Conservation (phyloP, 495 filamentous ascomycete species). For the Baudoinia panamericana region DNA sequence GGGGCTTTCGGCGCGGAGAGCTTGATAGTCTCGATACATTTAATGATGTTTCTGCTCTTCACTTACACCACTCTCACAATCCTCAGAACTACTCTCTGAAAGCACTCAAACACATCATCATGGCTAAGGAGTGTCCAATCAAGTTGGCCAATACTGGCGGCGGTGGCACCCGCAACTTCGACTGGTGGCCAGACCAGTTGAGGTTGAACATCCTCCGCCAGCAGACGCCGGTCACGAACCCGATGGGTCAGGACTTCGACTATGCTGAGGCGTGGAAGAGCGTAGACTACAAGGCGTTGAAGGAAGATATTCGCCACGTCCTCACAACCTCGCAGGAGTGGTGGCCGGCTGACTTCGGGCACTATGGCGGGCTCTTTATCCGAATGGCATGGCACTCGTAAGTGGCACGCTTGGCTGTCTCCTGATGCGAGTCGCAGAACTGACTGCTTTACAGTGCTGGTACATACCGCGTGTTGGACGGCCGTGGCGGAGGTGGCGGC, state of each 20-base stretch:
- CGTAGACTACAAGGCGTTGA: slow-evolving; percentile 55
- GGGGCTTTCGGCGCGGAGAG: too few species aligned
- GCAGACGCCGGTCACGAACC: slow-evolving; percentile 48
- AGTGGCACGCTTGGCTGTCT: too few species aligned
- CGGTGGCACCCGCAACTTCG: slow-evolving; percentile 8
- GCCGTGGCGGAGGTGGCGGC: slow-evolving; percentile 56
- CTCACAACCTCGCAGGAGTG: slow-evolving; percentile 66
- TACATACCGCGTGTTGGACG: slow-evolving; percentile 59
- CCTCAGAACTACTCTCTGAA: too few species aligned
- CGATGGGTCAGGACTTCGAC: slow-evolving; percentile 47
- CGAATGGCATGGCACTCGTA: slow-evolving; percentile 72
- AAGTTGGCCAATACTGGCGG: slow-evolving; percentile 2
- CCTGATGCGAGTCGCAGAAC: too few species aligned
- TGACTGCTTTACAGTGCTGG: too few species aligned
- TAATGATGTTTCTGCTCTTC: too few species aligned
- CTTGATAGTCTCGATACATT: too few species aligned
- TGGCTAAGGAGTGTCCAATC: slow-evolving; percentile 5
- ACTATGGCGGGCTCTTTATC: slow-evolving; percentile 64
- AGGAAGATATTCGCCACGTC: slow-evolving; percentile 51
- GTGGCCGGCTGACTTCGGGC: slow-evolving; percentile 67
- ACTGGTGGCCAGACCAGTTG: slow-evolving; percentile 51
- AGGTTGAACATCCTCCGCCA: slow-evolving; percentile 59
- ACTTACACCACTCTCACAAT: too few species aligned
- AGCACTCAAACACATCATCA: slow-evolving; percentile 1
- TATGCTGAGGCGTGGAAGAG: slow-evolving; percentile 56